Evolutionary conservation across 1,284 basidiomycete genomes (phyloP), one percentile per base, ranked within the genome.

Genomic region (Ganoderma leucocontextum): DNA sequence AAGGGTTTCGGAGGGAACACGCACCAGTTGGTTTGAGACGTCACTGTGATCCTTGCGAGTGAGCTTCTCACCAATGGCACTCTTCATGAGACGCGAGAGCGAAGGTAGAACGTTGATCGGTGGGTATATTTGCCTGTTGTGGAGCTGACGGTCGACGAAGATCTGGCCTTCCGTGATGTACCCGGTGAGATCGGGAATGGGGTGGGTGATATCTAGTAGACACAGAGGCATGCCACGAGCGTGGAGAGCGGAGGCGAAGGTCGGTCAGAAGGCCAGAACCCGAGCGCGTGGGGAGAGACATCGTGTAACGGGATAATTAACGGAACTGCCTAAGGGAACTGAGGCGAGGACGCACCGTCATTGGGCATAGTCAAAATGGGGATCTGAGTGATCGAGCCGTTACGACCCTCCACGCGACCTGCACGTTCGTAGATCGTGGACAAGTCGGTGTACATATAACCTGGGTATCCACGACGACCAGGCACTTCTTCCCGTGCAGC

Each of bases 331-430:
- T 5, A 63, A 47, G 25, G 41, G 41, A 35, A 59, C 42, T 52
- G 65, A 72, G 71, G 39, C 10, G 42, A 25, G 67, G 25, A 77
- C 87, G 81, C 82, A 95, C 95, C 96, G 82, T 99, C 98, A 85
- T 99, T 99, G 41, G 98, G 98, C 98, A 99, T 99, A 70, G 98
- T 99, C 73, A 99, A 87, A 78, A 99, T 99, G 67, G 98, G 98
- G 80, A 99, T 98, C 85, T 99, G 98, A 62, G 98, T 99, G 85
- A 99, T 99, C 58, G 97, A 99, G 60, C 98, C 98, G 83, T 99
- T 99, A 71, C 98, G 90, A 71, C 98, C 98, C 82, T 97, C 85
- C 60, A 99, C 98, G 80, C 98, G 97, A 67, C 98, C 98, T 60
- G 98, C 98, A 84, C 98, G 96, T 84, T 99, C 98, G 83, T 99